Evolutionary conservation across 192 early-diverging fungal genomes (phyloP), one percentile per base, ranked within the genome.

Genomic region (Allomyces macrogynus): DNA sequence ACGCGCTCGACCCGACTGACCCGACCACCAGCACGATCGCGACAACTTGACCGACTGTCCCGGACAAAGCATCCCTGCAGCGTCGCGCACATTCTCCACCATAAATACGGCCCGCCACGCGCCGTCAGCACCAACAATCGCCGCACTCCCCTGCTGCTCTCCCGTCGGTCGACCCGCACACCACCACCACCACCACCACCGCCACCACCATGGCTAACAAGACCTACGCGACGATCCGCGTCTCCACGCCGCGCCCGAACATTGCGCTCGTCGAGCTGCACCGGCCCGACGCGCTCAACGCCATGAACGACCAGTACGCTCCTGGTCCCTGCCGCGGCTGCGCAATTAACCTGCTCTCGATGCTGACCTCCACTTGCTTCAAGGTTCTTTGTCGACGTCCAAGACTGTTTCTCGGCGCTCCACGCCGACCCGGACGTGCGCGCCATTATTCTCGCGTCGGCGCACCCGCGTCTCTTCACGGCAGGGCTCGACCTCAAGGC

Each of bases 401-500:
- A 75, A 1, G 63, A 73, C 23, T 81, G 82, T 63, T 94, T 94
- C 67, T 61, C 32, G 11, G 65, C 63, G 16, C 69, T 90, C 61
- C 69, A 75, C 27, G 24, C 64, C n/a, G 88, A 95, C 73, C 67
- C 75, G 14, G 68, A 82, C 24, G 84, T 93, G 62, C 81, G 87
- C 32, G 77, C 78, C 66, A 83, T 94, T 0, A 82, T 99, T 25
- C 66, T 96, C 23, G 84, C 84, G 14, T 89, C 86, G 23, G 75
- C 78, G 24, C 85, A 85, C 25, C 49, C 61, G 20, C 77, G 80
- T 42, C 77, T 84, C 68, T 99, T 99, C 68, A 88, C 89, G n/a
- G 86, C 88, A 43, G 95, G 95, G 10, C 75, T 99, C 24, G 95
- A 99, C 66, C 72, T 86, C 83, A 84, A 74, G 67, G 72, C 71